Conservation (phyloP, 1,139 yeast genomes). For the Protomyces inundatus region DNA sequence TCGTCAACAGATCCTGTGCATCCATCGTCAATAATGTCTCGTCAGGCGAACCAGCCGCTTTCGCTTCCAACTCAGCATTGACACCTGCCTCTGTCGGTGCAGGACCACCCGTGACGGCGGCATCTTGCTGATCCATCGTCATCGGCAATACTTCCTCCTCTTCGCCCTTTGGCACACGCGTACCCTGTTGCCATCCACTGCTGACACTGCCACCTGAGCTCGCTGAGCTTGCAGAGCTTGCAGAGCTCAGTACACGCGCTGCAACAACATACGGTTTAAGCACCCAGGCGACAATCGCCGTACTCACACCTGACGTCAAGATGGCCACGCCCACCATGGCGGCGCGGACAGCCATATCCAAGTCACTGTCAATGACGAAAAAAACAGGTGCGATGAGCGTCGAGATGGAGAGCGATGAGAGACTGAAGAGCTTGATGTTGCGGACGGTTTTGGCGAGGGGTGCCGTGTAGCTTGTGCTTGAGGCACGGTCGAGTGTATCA, state of each 20-base stretch:
- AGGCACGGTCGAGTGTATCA: neutral
- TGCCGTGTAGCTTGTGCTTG: slow-evolving; percentile 3
- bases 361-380: slow-evolving; percentile 16
- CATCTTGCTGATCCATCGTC: slow-evolving; percentile 1
- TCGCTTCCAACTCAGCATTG: neutral
- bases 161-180: neutral
- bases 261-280: slow-evolving; percentile 23
- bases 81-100: neutral
- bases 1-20: neutral
- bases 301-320: slow-evolving; percentile 63
- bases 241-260: neutral
- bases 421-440: slow-evolving; percentile 19
- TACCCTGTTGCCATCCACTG: neutral
- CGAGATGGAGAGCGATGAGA: slow-evolving; percentile 15
- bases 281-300: slow-evolving; percentile 60
- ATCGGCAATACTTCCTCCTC: neutral
- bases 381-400: slow-evolving; percentile 24
- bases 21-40: neutral
- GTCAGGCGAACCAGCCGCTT: neutral
- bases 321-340: slow-evolving; percentile 25
- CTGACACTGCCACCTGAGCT: neutral
- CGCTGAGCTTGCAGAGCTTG: too few relatives aligned
- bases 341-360: slow-evolving; percentile 15
- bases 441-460: slow-evolving; percentile 17
- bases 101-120: neutral